These are phyloP conservation scores for Rubroshorea leprosula DNA, from an alignment of 345 rosid genomes.

Conservation along the genomic window DNA sequence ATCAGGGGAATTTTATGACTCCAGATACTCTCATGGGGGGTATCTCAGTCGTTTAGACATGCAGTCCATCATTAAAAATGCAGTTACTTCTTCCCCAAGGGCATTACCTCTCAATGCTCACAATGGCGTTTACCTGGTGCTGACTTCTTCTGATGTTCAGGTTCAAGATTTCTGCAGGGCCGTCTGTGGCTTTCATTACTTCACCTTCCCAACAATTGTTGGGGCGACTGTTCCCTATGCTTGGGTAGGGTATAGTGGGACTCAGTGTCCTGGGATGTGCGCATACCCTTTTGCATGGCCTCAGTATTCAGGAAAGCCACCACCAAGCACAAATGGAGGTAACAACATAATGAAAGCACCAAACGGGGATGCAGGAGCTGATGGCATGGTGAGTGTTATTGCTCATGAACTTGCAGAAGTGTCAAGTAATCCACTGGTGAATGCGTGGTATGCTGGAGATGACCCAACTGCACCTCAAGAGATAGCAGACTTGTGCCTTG, in stretches of 20 bases:
- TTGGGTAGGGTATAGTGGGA: constrained; percentile 56
- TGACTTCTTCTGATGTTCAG: constrained; percentile 45
- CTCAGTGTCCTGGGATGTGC: constrained; percentile 50
- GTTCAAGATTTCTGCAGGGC: constrained; percentile 69
- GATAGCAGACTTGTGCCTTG: constrained; percentile 60
- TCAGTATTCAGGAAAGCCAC: constrained; percentile 33
- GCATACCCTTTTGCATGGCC: constrained; percentile 65
- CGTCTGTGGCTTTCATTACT: constrained; percentile 63
- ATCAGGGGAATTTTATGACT: constrained; percentile 42
- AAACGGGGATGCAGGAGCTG: constrained; percentile 50
- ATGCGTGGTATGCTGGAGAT: constrained; percentile 63
- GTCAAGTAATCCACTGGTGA: constrained; percentile 49
- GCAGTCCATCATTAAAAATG: constrained; percentile 44
- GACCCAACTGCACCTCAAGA: constrained; percentile 54
- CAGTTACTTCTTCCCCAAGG: constrained; percentile 24
- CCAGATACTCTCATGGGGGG: constrained; percentile 43
- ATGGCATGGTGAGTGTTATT: constrained; percentile 60
- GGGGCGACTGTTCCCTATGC: constrained; percentile 57
- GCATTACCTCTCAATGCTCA: constrained; percentile 42
- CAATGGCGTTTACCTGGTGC: constrained; percentile 46
- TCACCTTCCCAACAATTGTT: constrained; percentile 48
- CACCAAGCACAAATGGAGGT: constrained; percentile 26
- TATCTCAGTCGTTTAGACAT: constrained; percentile 42
- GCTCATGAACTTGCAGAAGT: constrained; percentile 65
- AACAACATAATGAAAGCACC: constrained; percentile 40